A percentile compares a stretch with the other conserved stretches of the same genome.
phyloP scores from a whole-genome alignment of 2,329 filamentous ascomycete genomes.

The Macroventuria anomochaeta region DNA sequence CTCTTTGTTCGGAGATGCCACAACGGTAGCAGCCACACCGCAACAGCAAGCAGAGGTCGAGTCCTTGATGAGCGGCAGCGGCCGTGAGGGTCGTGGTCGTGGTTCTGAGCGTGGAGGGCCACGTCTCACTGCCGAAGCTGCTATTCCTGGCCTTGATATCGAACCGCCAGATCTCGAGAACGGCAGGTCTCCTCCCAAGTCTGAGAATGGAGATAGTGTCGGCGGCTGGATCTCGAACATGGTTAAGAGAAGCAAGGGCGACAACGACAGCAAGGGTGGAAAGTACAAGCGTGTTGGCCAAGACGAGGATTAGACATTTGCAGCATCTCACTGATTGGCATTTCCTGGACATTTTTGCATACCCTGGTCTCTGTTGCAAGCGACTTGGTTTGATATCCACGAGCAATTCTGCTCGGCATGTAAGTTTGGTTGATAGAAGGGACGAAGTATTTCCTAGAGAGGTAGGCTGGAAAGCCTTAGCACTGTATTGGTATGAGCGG shows the following conservation, averaged over 20 bases:
- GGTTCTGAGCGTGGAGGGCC: slow-evolving; percentile 22
- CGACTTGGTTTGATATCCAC: slow-evolving; percentile 36
- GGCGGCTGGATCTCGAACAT: slow-evolving; percentile 74
- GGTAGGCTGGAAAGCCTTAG: slow-evolving; percentile 14
- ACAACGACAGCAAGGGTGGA: slow-evolving; percentile 52
- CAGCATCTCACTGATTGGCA: slow-evolving; percentile 20
- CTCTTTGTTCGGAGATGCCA: slow-evolving; percentile 89
- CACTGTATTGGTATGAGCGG: slow-evolving; percentile 23
- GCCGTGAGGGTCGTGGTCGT: slow-evolving; percentile 58
- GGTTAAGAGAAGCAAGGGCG: slow-evolving; percentile 61
- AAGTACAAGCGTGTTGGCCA: slow-evolving; percentile 57
- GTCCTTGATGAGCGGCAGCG: slow-evolving; percentile 73
- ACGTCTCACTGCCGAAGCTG: slow-evolving; percentile 62
- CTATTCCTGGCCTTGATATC: slow-evolving; percentile 82
- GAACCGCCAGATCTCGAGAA: slow-evolving; percentile 72
- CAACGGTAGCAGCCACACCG: slow-evolving; percentile 81
- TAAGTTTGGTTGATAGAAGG: slow-evolving; percentile 37
- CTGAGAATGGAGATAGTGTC: slow-evolving; percentile 60
- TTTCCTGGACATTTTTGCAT: slow-evolving; percentile 31
- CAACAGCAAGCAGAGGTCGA: slow-evolving; percentile 78
- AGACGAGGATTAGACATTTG: slow-evolving; percentile 38
- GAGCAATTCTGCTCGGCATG: slow-evolving; percentile 27
- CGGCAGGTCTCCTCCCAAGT: slow-evolving; percentile 52
- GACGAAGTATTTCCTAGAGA: slow-evolving; percentile 33
- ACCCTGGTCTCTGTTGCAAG: slow-evolving; percentile 23